A percentile compares a stretch with the other conserved stretches of the same genome.
phyloP scores from a whole-genome alignment of 2,329 filamentous ascomycete genomes.

The Fusarium veterinarium region DNA sequence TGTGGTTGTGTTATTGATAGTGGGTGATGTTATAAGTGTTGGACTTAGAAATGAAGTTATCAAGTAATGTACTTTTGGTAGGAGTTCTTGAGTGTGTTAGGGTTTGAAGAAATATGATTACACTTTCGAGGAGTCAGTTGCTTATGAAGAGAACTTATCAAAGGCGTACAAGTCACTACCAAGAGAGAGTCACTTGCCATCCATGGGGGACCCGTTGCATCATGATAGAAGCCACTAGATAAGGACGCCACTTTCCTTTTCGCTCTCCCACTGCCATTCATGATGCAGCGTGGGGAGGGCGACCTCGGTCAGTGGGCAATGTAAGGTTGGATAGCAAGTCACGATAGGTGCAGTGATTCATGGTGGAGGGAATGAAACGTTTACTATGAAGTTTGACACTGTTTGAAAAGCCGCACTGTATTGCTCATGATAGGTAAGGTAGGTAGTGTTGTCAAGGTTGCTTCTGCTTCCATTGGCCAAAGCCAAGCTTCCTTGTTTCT shows the following conservation, averaged over 20 bases:
- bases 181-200: conserved; percentile 19
- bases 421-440: conserved; percentile 16
- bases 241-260: conserved; percentile 10
- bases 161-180: conserved; percentile 3
- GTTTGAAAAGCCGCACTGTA: conserved; percentile 35
- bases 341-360: conserved; percentile 3
- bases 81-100: neutral
- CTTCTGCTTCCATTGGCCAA: conserved; percentile 14
- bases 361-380: conserved; percentile 33
- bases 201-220: conserved; percentile 27
- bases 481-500: neutral
- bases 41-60: neutral
- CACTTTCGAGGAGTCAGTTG: conserved; percentile 20
- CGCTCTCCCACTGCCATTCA: conserved; percentile 17
- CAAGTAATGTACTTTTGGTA: neutral
- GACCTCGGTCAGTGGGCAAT: conserved; percentile 22
- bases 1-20: conserved; percentile 43
- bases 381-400: conserved; percentile 28
- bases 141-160: conserved; percentile 23
- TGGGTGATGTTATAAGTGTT: conserved; percentile 27
- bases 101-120: conserved; percentile 1
- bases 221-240: conserved; percentile 17
- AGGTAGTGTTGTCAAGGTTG: conserved; percentile 5
- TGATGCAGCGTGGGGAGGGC: conserved; percentile 22
- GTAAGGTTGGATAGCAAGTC: conserved; percentile 24